Evolutionary conservation across 2,329 filamentous ascomycete species (phyloP), one percentile per base, ranked within the genome.

Genomic region (Aspergillus chevalieri): DNA sequence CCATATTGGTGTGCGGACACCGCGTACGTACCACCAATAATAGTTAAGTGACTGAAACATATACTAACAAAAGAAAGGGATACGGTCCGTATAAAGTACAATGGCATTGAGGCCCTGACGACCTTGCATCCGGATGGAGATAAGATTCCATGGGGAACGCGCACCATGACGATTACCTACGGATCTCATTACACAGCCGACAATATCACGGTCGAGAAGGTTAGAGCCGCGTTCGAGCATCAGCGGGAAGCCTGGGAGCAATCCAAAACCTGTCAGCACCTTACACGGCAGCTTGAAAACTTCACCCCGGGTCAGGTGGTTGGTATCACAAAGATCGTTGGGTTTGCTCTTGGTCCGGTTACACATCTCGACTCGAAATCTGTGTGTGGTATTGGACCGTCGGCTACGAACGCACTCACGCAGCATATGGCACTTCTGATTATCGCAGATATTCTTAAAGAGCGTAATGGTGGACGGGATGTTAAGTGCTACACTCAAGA

Each of bases 401-500:
- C 26, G 4, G 26, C 26, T 12, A 12, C 26, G 2, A 12, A 60
- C 2, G 54, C 49, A 0, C 52, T 55, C 15, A 46, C 44, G 7
- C 64, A 66, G 46, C 61, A 64, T 42, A 62, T 60, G 3, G 45
- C 64, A 4, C 43, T 66, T 6, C 6, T 10, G 38, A 41, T 19
- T 19, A 41, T 41, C 19, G 38, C 38, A 4, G 19, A 19, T 5
- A 6, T 41, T 7, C 38, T 41, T 7, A 12, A 19, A 14, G 8
- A 21, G 38, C 6, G 15, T 54, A 50, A 52, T n/a, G 17, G 15
- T 7, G 42, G 44, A 3, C 10, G 30, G 7, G 26, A 48, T 3
- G 51, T 62, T 7, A 36, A 38, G n/a, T 65, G 61, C 33, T 65
- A 56, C 46, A 49, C 53, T 2, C 63, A 66, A 43, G 65, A 66